A percentile compares a stretch with the other conserved stretches of the same genome.
Evolutionary conservation across 306 rosid species (phyloP).

Genomic region (Cucumis sativus): Cucumber_9930_V3 NC_026658.2:25042001-25042500

Average conservation of each 20-base stretch:
- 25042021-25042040: not conserved
- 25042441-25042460: not conserved
- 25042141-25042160: not conserved
- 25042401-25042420: not conserved
- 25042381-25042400: not conserved
- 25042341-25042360: not conserved
- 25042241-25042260: not conserved
- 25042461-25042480: not conserved
- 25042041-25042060: not conserved
- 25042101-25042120: not conserved
- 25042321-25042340: constrained; percentile 1
- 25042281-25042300: not conserved
- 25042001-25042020: not conserved
- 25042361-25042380: not conserved
- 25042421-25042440: too few species aligned
- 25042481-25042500: not conserved
- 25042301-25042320: not conserved
- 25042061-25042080: not conserved
- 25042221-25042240: not conserved
- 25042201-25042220: not conserved
- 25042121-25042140: not conserved
- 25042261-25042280: not conserved
- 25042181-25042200: not conserved
- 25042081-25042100: not conserved
- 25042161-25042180: not conserved